Conservation (phyloP, 352 stramenopile species). For the Phytophthora pluvialis region DNA sequence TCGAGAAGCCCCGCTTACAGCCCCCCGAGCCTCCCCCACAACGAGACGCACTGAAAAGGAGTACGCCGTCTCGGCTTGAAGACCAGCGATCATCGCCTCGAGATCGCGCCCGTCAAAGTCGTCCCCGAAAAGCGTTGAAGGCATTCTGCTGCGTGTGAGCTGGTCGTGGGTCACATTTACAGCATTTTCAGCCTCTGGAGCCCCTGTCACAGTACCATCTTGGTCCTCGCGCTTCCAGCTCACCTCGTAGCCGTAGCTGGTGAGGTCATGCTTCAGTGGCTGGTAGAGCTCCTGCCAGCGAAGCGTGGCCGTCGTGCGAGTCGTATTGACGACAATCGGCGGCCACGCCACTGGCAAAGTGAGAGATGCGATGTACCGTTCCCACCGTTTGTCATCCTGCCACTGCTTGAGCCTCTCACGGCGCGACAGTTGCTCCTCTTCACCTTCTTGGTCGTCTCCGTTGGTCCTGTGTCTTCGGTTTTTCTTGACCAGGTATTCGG, state of each 20-base stretch:
- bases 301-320: constrained; percentile 54
- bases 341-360: constrained; percentile 73
- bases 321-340: constrained; percentile 65
- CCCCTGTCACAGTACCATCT: constrained; percentile 2
- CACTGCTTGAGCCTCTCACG: constrained; percentile 81
- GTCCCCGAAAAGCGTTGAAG: constrained; percentile 73
- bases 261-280: constrained; percentile 61
- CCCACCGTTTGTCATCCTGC: constrained; percentile 82
- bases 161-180: constrained; percentile 64
- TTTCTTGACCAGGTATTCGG: constrained; percentile 46
- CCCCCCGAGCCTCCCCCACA: constrained; percentile 58
- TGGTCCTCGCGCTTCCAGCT: constrained; percentile 51
- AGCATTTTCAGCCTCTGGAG: constrained; percentile 12
- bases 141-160: constrained; percentile 63
- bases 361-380: constrained; percentile 62
- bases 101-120: constrained; percentile 85
- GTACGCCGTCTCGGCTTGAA: constrained; percentile 69
- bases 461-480: constrained; percentile 34
- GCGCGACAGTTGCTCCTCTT: constrained; percentile 63
- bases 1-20: constrained; percentile 59
- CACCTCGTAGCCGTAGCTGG: constrained; percentile 71
- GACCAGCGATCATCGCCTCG: constrained; percentile 53
- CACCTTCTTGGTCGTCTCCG: constrained; percentile 28
- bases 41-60: constrained; percentile 75
- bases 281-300: constrained; percentile 83